Base-by-base conservation (phyloP, 441 rosid genomes). In the Biscutella laevigata region DNA sequence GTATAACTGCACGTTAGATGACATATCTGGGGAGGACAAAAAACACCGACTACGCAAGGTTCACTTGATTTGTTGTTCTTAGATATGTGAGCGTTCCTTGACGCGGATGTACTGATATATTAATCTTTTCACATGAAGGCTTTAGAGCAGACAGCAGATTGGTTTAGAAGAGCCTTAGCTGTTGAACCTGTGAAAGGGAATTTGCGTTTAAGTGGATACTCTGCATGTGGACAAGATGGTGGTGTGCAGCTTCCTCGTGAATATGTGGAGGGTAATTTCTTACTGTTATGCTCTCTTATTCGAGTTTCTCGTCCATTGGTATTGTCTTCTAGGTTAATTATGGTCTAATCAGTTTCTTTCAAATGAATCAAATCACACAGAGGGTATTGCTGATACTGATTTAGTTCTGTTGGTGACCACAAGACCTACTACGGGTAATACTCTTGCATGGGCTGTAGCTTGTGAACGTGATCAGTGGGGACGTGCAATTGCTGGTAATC, bases 391-490 rank as follows among this genome's bases (percentile, higher is more conserved):
- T 64, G 74, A 82, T 66, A 82, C 97, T 13, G 97, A 94, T 74
- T 80, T 94, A 59, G 97, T 94, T 54, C 89, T 94, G 12, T 66
- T 88, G 76, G 99, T 94, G 45, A 88, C 99, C 17, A 88, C 99
- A 57, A 84, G 99, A 70, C 99, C 99, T 53, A 94, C 99, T 63
- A 94, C 97, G 7, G 97, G 97, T 58, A 94, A 94, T 77, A 94
- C 99, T 32, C 83, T 94, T 63, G 97, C 99, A 35, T 94, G 99
- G 99, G 97, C 97, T 14, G 99, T 94, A 60, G 99, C 97, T 52
- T 94, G 99, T 53, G 97, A 94, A 61, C 92, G 97, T 38, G 99
- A 94, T 72, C 99, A 94, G 34, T 94, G 99, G 97, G 99, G 99
- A 29, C 95, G 99, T 45, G 97, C 99, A 45, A 80, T 94, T 61